phyloP scores from a whole-genome alignment of 202 grass and related monocot genomes.

The Setaria italica region DNA sequence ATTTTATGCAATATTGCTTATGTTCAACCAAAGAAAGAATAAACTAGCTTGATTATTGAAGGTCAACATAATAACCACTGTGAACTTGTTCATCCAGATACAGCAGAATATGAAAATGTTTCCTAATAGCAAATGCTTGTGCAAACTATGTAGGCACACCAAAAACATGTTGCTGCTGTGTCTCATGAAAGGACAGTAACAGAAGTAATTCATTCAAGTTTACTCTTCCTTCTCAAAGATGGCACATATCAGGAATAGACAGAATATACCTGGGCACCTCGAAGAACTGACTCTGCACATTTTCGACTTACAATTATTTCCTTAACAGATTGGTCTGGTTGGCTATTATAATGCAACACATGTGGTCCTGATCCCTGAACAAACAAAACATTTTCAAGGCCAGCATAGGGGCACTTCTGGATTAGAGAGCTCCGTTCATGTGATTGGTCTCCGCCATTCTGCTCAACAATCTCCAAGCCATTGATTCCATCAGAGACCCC shows the following conservation, averaged over 20 bases:
- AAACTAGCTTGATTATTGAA: neutral
- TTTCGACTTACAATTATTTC: constrained; percentile 95
- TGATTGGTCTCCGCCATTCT: constrained; percentile 46
- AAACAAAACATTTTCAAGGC: constrained; percentile 81
- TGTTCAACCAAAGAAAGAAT: constrained; percentile 35
- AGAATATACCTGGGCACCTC: constrained; percentile 85
- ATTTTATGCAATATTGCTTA: neutral
- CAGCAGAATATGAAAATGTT: neutral
- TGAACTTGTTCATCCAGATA: constrained; percentile 22
- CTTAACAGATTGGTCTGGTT: constrained; percentile 57
- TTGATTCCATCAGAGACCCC: constrained; percentile 48
- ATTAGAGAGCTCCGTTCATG: constrained; percentile 44
- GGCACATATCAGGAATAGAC: neutral
- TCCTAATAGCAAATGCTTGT: neutral
- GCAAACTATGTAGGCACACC: neutral
- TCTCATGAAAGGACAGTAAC: constrained; percentile 6
- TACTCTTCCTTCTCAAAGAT: neutral
- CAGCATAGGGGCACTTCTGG: constrained; percentile 61
- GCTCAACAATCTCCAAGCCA: constrained; percentile 40
- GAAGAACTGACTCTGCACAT: constrained; percentile 95
- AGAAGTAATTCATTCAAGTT: neutral
- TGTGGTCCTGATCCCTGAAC: constrained; percentile 90
- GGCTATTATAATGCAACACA: constrained; percentile 47
- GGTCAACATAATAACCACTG: constrained; percentile 8
- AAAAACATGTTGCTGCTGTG: neutral